These are phyloP conservation scores for Lachancea sp. DNA, from an alignment of 805 yeast genomes.

Conservation along the genomic window DNA sequence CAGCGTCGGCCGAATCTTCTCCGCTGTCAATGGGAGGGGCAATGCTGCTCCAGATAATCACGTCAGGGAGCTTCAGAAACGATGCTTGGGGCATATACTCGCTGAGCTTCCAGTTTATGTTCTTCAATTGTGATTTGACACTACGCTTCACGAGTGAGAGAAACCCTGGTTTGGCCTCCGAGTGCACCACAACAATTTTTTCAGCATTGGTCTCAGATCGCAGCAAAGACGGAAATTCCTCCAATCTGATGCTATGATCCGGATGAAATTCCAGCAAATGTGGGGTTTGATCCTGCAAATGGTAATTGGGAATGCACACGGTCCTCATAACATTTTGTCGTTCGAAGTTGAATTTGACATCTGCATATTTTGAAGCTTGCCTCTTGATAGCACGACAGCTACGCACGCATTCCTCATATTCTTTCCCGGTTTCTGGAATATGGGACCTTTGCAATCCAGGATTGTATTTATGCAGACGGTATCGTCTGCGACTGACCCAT, in stretches of 20 bases:
- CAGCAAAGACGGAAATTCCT: slow-evolving; percentile 15
- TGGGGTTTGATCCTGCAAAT: slow-evolving; percentile 5
- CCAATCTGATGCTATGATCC: slow-evolving; percentile 15
- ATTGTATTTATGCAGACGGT: slow-evolving; percentile 19
- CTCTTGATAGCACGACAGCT: slow-evolving; percentile 21
- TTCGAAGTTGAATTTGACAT: slow-evolving; percentile 26
- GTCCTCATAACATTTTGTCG: slow-evolving; percentile 23
- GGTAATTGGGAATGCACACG: slow-evolving; percentile 8
- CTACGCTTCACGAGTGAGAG: slow-evolving; percentile 1
- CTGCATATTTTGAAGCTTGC: slow-evolving; percentile 23
- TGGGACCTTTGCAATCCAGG: slow-evolving; percentile 9
- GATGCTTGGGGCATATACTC: not conserved
- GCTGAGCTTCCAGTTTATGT: slow-evolving; percentile 2
- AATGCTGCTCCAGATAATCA: slow-evolving; percentile 4
- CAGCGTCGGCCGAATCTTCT: not conserved
- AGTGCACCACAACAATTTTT: not conserved
- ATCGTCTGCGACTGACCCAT: slow-evolving; percentile 23
- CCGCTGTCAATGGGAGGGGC: not conserved
- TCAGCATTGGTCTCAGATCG: not conserved
- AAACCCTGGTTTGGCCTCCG: not conserved
- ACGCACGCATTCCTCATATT: slow-evolving; percentile 16
- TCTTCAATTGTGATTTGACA: not conserved
- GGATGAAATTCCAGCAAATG: slow-evolving; percentile 17
- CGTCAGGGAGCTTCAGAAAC: not conserved
- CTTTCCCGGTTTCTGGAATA: not conserved